phyloP scores from a whole-genome alignment of 2,329 filamentous ascomycete species.

The Coniochaeta sp. region DNA sequence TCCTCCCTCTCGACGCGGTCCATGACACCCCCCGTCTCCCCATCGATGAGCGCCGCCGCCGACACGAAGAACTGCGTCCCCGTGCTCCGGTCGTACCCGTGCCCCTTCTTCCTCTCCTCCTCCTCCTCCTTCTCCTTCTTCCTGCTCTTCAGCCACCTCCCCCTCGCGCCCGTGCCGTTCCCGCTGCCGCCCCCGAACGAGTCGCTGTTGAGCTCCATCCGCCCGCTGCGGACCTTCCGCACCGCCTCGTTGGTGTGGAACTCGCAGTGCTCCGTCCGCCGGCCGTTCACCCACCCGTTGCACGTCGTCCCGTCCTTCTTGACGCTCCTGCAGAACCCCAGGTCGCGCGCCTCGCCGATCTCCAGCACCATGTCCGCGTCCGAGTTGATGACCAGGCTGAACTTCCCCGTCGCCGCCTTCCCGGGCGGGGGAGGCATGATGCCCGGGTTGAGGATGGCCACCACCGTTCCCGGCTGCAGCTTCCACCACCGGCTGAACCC shows the following conservation, averaged over 20 bases:
- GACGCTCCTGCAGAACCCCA: constrained; percentile 80
- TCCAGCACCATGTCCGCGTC: constrained; percentile 87
- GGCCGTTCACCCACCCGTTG: constrained; percentile 76
- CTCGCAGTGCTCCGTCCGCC: constrained; percentile 86
- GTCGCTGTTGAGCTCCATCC: constrained; percentile 75
- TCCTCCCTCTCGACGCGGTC: constrained; percentile 59
- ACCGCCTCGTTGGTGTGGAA: constrained; percentile 83
- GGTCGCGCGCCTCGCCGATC: constrained; percentile 73
- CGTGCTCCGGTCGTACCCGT: constrained; percentile 50
- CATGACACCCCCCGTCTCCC: constrained; percentile 45
- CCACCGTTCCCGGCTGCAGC: constrained; percentile 79
- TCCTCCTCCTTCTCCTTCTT: constrained; percentile 15
- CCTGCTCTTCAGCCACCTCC: constrained; percentile 5
- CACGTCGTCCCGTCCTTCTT: constrained; percentile 81
- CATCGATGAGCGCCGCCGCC: constrained; percentile 19
- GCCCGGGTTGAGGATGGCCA: constrained; percentile 85
- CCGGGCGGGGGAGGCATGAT: constrained; percentile 81
- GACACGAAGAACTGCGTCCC: constrained; percentile 50
- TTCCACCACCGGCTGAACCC: constrained; percentile 95
- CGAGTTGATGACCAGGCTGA: constrained; percentile 77
- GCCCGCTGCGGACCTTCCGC: constrained; percentile 54
- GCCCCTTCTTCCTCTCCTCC: constrained; percentile 25
- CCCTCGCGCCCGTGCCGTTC: background rate
- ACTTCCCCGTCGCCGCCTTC: constrained; percentile 70
- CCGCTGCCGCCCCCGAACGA: constrained; percentile 37